phyloP scores from a whole-genome alignment of 805 yeast genomes.

The Geotrichum ghanense region DNA sequence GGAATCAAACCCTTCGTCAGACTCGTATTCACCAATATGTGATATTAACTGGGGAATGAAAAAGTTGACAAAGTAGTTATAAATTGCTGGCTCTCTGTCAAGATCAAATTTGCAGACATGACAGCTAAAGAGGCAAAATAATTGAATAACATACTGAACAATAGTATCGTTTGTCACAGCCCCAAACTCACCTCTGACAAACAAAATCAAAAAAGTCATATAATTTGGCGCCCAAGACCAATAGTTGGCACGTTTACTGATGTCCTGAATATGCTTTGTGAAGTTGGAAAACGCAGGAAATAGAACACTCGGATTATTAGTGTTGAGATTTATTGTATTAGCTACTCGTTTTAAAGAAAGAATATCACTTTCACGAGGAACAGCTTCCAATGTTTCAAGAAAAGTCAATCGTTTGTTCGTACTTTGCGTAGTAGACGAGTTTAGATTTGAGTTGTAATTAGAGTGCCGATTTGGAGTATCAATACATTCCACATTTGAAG shows the following conservation, averaged over 20 bases:
- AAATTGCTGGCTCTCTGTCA: not conserved
- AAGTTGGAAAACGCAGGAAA: not conserved
- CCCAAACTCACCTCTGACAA: conserved; percentile 1
- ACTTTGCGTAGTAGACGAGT: not conserved
- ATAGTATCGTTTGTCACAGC: not conserved
- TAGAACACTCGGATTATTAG: not conserved
- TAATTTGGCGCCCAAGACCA: conserved; percentile 1
- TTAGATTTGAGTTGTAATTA: not conserved
- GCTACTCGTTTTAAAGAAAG: not conserved
- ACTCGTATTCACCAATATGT: not conserved
- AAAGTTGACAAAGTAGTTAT: not conserved
- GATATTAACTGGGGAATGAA: not conserved
- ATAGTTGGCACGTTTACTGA: not conserved
- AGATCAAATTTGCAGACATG: not conserved
- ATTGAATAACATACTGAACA: not conserved
- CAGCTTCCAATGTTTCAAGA: not conserved
- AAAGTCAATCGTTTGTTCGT: not conserved
- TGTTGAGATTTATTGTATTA: not conserved
- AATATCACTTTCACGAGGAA: not conserved
- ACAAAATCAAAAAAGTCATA: not conserved
- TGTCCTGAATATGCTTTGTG: not conserved
- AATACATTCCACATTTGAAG: too few species aligned
- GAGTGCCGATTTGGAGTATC: not conserved
- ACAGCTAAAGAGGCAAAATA: not conserved
- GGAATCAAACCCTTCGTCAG: not conserved